Evolutionary conservation across 2,329 filamentous ascomycete genomes (phyloP).

Genomic region (Cladobotryum mycophilum): DNA sequence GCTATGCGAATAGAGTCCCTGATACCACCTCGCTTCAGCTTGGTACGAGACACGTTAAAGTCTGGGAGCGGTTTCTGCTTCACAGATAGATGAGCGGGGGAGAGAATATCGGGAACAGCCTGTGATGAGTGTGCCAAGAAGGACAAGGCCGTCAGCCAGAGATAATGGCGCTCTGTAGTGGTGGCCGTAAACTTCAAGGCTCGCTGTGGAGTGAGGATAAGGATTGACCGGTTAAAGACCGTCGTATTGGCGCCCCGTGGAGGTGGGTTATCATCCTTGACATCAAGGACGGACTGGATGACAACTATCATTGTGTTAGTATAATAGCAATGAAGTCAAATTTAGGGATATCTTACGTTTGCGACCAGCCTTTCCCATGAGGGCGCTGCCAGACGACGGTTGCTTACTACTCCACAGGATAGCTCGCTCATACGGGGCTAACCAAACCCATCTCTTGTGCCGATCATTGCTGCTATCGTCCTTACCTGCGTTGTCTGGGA

Average conservation of each 20-base stretch:
- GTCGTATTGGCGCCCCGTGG: slow-evolving; percentile 56
- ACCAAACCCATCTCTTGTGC: slow-evolving; percentile 97
- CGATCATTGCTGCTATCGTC: slow-evolving; percentile 70
- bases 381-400: slow-evolving; percentile 75
- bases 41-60: slow-evolving; percentile 43
- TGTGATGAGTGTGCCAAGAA: slow-evolving; percentile 90
- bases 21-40: slow-evolving; percentile 52
- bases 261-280: slow-evolving; percentile 84
- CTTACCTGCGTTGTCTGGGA: slow-evolving; percentile 59
- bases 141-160: slow-evolving; percentile 90
- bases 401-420: slow-evolving; percentile 99
- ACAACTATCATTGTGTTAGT: slow-evolving; percentile 51
- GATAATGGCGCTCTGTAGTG: slow-evolving; percentile 77
- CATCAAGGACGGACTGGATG: slow-evolving; percentile 94
- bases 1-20: slow-evolving; percentile 86
- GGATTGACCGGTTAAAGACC: slow-evolving; percentile 85
- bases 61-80: slow-evolving; percentile 39
- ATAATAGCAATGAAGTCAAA: background rate
- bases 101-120: slow-evolving; percentile 66
- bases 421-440: slow-evolving; percentile 90
- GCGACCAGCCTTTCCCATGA: slow-evolving; percentile 90
- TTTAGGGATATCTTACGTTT: slow-evolving; percentile 65
- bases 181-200: slow-evolving; percentile 91
- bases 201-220: slow-evolving; percentile 88
- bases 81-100: slow-evolving; percentile 40